Conservation (phyloP, 306 rosid species). For the Lathyrus oleraceus region DNA sequence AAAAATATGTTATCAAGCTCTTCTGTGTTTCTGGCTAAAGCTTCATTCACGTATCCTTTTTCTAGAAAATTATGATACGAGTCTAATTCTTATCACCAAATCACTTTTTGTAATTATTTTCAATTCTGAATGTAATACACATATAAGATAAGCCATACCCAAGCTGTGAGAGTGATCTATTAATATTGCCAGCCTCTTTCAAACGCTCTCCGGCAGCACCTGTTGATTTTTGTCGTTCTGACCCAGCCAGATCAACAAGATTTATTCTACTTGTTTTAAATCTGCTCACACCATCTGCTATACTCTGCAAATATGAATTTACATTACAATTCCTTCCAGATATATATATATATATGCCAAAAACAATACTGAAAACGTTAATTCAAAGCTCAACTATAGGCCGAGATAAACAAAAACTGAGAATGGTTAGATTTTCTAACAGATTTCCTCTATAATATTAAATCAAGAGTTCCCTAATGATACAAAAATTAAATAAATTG, state of each 20-base stretch:
- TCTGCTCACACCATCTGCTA: constrained; percentile 77
- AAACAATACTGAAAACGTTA: constrained; percentile 23
- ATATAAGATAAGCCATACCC: constrained; percentile 61
- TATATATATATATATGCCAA: constrained; percentile 17
- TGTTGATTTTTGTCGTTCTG: constrained; percentile 87
- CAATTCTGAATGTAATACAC: constrained; percentile 11
- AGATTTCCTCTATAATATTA: constrained; percentile 2
- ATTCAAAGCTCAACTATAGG: constrained; percentile 12
- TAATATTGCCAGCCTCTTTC: constrained; percentile 98
- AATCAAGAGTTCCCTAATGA: neutral
- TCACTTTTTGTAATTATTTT: constrained; percentile 9
- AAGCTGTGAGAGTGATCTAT: constrained; percentile 96
- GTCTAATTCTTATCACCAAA: neutral
- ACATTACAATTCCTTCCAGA: constrained; percentile 34
- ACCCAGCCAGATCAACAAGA: constrained; percentile 98
- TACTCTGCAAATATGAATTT: constrained; percentile 58
- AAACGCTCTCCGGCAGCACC: constrained; percentile 98
- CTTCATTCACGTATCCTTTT: neutral
- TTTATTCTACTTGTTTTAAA: constrained; percentile 95
- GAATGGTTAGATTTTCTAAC: neutral
- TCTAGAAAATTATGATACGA: constrained; percentile 5
- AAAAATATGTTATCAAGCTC: neutral
- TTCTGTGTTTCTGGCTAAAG: constrained; percentile 1
- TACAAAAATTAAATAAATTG: neutral
- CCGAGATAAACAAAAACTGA: neutral